Conservation (phyloP, 2,329 filamentous ascomycete species). For the Seiridium unicorne region DNA sequence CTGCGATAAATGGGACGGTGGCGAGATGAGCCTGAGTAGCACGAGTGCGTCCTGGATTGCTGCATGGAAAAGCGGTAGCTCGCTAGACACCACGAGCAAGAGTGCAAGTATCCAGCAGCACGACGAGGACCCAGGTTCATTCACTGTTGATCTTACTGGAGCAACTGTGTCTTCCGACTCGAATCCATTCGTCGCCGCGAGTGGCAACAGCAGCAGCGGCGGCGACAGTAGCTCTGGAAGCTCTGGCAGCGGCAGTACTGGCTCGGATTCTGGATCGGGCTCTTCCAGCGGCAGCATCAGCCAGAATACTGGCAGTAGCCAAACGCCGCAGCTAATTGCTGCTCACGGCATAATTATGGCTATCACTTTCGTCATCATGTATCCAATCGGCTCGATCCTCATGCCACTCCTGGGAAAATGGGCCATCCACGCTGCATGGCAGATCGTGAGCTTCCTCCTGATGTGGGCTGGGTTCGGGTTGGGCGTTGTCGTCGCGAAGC, state of each 20-base stretch:
- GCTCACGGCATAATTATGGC: conserved; percentile 62
- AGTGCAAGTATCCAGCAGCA: conserved; percentile 43
- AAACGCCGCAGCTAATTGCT: conserved; percentile 23
- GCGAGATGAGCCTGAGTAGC: conserved; percentile 40
- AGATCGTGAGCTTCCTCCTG: conserved; percentile 50
- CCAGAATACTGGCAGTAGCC: conserved; percentile 10
- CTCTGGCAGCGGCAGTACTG: conserved; percentile 2
- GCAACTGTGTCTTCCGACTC: conserved; percentile 44
- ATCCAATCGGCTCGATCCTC: conserved; percentile 58
- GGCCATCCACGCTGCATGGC: conserved; percentile 56
- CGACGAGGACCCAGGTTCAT: conserved; percentile 36
- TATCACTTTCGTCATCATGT: conserved; percentile 56
- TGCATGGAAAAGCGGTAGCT: conserved; percentile 48
- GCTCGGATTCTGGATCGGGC: conserved; percentile 4
- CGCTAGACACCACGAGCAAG: conserved; percentile 41
- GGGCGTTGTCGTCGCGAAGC: conserved; percentile 46
- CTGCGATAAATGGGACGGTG: conserved; percentile 46
- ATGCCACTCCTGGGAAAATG: conserved; percentile 60
- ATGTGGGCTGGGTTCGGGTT: conserved; percentile 59
- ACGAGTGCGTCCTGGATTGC: conserved; percentile 48
- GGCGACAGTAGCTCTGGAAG: conserved; percentile 13
- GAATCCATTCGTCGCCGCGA: conserved; percentile 47
- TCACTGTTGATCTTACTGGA: conserved; percentile 46
- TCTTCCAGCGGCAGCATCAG: conserved; percentile 9
- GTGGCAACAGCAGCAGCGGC: conserved; percentile 9